Evolutionary conservation across 2,329 filamentous ascomycete species (phyloP), one percentile per base, ranked within the genome.

Genomic region (Rutstroemia sydowiana): DNA sequence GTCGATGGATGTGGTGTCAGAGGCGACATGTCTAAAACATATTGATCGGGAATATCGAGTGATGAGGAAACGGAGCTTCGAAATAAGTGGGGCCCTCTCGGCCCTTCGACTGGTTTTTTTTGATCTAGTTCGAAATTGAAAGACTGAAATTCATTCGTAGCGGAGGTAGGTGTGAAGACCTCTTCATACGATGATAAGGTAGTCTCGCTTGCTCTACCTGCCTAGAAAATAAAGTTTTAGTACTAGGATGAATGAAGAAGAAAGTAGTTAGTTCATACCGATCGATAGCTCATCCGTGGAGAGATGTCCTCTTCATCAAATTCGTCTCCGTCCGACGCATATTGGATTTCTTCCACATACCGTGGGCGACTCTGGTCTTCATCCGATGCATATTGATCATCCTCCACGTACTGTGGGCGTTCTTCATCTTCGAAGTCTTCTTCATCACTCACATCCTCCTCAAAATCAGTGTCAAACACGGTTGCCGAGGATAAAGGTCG

Each of bases 101-200:
- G 91, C 0, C 91, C 91, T 65, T 89, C 78, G 6, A 92, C 82
- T 30, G 83, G 76, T 67, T 85, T 85, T 54, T 63, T 63, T 37
- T 70, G 68, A 54, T 78, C 76, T 55, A 78, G 71, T 41, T 82
- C 77, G 58, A 84, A 77, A 46, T 81, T 75, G 62, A 83, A 88
- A 26, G 75, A 74, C 56, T 75, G 76, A 55, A 80, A 77, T 57
- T 79, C 75, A 59, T 76, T 76, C 1, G 57, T 55, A 61, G 73
- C 78, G 42, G 85, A 85, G 56, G 81, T 78, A 16, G 91, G 91
- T 23, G 91, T 95, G 28, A 81, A 81, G 3, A 84, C 77, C 66
- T 95, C 90, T 63, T 95, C 89, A 63, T 87, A 90, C 1, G 88
- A 92, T 6, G 90, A 95, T 34, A 93, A 75, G 2, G 91, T 95